phyloP scores from a whole-genome alignment of 345 rosid genomes.

The Salix purpurea region DNA sequence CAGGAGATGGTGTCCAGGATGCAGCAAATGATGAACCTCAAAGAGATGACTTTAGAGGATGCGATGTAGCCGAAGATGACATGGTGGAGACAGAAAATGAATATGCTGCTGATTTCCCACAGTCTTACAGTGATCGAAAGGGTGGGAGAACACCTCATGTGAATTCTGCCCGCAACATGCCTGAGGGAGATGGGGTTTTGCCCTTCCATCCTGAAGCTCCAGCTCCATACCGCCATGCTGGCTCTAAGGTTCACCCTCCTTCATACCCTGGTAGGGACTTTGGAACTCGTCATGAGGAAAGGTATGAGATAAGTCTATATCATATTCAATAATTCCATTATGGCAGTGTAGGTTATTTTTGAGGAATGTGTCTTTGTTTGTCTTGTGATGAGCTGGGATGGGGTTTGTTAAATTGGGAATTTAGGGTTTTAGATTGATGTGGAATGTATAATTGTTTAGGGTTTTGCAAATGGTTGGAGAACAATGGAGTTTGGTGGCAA shows the following conservation, averaged over 20 bases:
- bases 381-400: neutral
- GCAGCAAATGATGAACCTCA: constrained; percentile 32
- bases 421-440: neutral
- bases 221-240: constrained; percentile 22
- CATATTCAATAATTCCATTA: neutral
- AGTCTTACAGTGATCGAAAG: constrained; percentile 28
- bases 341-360: neutral
- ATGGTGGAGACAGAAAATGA: constrained; percentile 23
- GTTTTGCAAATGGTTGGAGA: neutral
- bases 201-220: constrained; percentile 31
- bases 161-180: constrained; percentile 36
- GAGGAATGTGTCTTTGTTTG: neutral
- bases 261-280: constrained; percentile 30
- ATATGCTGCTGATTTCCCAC: constrained; percentile 33
- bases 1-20: constrained; percentile 39
- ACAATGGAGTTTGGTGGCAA: neutral
- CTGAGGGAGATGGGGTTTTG: constrained; percentile 40
- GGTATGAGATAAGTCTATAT: constrained; percentile 33
- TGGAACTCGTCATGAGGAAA: constrained; percentile 36
- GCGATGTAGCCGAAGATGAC: constrained; percentile 37
- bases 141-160: constrained; percentile 22
- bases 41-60: constrained; percentile 33
- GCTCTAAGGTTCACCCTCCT: constrained; percentile 37
- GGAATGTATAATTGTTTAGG: neutral
- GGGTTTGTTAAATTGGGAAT: neutral